phyloP scores from a whole-genome alignment of 495 filamentous ascomycete genomes.

The Neurospora sp. region DNA sequence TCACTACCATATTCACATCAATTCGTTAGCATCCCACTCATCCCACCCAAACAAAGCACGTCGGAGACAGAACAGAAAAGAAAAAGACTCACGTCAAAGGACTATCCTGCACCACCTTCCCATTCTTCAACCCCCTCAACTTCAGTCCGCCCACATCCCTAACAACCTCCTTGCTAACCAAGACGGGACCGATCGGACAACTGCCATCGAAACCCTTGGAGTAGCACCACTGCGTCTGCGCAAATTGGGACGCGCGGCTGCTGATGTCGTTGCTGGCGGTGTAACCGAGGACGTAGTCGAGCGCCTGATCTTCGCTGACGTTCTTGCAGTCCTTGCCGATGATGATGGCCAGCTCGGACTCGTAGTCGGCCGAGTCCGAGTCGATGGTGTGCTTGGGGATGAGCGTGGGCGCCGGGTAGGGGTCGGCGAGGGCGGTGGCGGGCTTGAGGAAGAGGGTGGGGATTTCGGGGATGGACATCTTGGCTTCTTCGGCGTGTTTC shows the following conservation, averaged over 20 bases:
- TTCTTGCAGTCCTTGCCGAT: conserved; percentile 38
- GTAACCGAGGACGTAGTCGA: conserved; percentile 37
- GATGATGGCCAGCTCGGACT: conserved; percentile 38
- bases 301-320: conserved; percentile 21
- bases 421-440: conserved; percentile 30
- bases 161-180: conserved; percentile 44
- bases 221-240: conserved; percentile 38
- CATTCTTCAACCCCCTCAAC: conserved; percentile 37
- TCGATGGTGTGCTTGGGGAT: conserved; percentile 33
- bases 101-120: conserved; percentile 39
- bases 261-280: conserved; percentile 39
- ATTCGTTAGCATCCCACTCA: not conserved
- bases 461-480: conserved; percentile 33
- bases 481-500: conserved; percentile 35
- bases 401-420: conserved; percentile 35
- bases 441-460: conserved; percentile 39
- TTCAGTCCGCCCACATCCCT: conserved; percentile 24
- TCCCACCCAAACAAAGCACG: not conserved
- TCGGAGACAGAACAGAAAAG: not conserved
- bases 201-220: conserved; percentile 39
- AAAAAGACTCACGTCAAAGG: conserved; percentile 32
- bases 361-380: conserved; percentile 33
- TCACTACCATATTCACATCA: conserved; percentile 17
- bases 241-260: conserved; percentile 31
- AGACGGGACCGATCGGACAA: conserved; percentile 41